These are phyloP conservation scores for Coniochaeta hoffmannii DNA, from an alignment of 2,329 filamentous ascomycete genomes.

Conservation along the genomic window DNA sequence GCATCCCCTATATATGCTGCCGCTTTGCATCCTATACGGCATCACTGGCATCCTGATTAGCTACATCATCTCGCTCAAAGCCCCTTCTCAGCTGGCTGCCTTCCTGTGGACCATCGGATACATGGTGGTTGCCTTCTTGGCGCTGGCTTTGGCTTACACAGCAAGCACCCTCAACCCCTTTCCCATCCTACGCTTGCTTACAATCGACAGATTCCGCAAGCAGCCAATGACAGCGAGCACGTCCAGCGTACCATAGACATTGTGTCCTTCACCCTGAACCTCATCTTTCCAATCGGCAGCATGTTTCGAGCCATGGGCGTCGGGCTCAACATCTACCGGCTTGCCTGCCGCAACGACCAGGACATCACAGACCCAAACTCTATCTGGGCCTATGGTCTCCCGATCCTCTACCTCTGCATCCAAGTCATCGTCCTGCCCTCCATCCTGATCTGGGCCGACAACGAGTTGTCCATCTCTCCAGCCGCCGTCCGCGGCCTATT, in stretches of 20 bases:
- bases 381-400: constrained; percentile 58
- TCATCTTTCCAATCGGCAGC: constrained; percentile 55
- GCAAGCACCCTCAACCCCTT: constrained; percentile 10
- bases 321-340: constrained; percentile 54
- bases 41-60: constrained; percentile 51
- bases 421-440: constrained; percentile 54
- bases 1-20: constrained; percentile 52
- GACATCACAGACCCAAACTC: constrained; percentile 41
- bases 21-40: constrained; percentile 57
- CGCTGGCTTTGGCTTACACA: constrained; percentile 16
- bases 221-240: constrained; percentile 15
- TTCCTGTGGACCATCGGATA: constrained; percentile 44
- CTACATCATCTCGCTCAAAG: constrained; percentile 56
- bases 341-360: constrained; percentile 44
- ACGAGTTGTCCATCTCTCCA: constrained; percentile 28
- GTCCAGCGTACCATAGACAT: constrained; percentile 45
- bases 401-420: constrained; percentile 59
- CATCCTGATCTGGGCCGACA: constrained; percentile 60
- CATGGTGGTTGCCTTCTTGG: constrained; percentile 17
- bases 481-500: constrained; percentile 8
- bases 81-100: constrained; percentile 54
- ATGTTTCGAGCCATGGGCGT: constrained; percentile 52
- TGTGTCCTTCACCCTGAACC: constrained; percentile 49
- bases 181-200: background rate
- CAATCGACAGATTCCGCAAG: constrained; percentile 11